These are phyloP conservation scores for Nicotiana obtusifolia DNA, from an alignment of 257 asterid species.

Conservation along the genomic window DNA sequence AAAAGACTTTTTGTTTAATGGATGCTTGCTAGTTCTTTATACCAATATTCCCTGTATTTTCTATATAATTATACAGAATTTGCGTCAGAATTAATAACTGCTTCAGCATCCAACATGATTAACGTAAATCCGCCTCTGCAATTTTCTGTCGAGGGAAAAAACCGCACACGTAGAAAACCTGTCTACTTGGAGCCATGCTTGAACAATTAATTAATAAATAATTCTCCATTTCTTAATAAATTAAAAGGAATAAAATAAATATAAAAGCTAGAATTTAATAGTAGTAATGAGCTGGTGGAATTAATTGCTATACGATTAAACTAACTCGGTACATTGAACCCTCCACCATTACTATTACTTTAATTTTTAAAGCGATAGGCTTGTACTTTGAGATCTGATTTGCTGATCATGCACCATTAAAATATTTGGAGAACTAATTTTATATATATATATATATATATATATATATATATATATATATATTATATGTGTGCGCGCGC, in stretches of 20 bases:
- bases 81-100: too few relatives aligned
- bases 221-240: background rate
- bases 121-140: too few relatives aligned
- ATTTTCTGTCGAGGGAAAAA: background rate
- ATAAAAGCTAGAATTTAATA: background rate
- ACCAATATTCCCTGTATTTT: too few relatives aligned
- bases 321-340: background rate
- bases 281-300: slow-evolving; percentile 8
- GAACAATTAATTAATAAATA: background rate
- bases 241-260: background rate
- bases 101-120: too few relatives aligned
- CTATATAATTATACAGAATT: too few relatives aligned
- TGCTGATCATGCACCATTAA: background rate
- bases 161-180: background rate
- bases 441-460: background rate
- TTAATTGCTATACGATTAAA: slow-evolving; percentile 2
- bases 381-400: background rate
- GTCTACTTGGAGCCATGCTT: background rate
- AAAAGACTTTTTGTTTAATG: too few relatives aligned
- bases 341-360: background rate
- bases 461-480: background rate
- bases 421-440: background rate
- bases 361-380: background rate
- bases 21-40: too few relatives aligned
- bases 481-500: background rate